Conservation (phyloP, 1,284 basidiomycete species). For the Leccinum solheimii region DNA sequence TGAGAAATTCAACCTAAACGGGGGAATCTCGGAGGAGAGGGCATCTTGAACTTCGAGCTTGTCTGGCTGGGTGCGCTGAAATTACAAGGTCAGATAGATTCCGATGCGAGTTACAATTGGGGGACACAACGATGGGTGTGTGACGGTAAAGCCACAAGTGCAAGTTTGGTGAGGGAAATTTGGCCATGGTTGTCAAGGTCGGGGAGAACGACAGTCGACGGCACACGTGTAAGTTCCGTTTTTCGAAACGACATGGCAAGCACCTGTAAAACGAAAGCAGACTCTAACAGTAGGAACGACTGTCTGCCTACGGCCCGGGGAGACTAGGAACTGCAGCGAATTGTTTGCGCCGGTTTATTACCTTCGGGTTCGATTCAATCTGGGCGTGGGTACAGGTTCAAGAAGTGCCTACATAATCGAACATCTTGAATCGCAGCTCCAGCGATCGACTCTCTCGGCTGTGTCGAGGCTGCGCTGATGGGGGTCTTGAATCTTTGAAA, state of each 20-base stretch:
- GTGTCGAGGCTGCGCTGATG: neutral
- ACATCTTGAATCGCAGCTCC: neutral
- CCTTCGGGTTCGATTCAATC: neutral
- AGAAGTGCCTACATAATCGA: neutral
- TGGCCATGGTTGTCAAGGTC: neutral
- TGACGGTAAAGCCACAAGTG: neutral
- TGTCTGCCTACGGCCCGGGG: too few relatives aligned
- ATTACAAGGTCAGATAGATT: neutral
- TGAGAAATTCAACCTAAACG: neutral
- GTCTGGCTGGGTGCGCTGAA: neutral
- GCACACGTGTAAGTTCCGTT: too few relatives aligned
- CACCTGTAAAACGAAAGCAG: too few relatives aligned
- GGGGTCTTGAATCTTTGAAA: neutral
- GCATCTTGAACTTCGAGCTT: neutral
- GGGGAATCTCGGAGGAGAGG: neutral
- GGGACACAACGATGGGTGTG: too few relatives aligned
- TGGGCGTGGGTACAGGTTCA: neutral
- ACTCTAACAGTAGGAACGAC: too few relatives aligned
- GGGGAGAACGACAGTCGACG: too few relatives aligned
- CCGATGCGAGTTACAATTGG: neutral
- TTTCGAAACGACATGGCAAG: too few relatives aligned
- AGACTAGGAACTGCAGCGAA: neutral
- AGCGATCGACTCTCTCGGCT: neutral
- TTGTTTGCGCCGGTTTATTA: neutral
- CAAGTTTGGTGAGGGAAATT: neutral